A percentile compares a stretch with the other conserved stretches of the same genome.
Evolutionary conservation across 768 basidiomycete species (phyloP).

Genomic region (Boletus eberwhitei): DNA sequence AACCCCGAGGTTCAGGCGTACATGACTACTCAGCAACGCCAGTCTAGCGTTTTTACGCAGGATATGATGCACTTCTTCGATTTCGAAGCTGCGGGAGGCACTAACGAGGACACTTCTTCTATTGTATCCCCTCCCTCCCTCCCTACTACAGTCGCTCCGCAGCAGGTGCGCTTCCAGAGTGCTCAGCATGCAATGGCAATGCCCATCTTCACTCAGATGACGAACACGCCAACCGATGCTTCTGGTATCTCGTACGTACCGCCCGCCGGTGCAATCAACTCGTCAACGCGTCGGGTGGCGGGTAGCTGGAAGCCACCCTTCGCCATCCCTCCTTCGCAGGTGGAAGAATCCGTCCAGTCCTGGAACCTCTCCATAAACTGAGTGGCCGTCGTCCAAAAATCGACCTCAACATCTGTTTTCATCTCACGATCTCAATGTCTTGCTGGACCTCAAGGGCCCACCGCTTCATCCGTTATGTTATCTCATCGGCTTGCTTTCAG

Average conservation of each 20-base stretch:
- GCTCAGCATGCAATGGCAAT: conserved; percentile 16
- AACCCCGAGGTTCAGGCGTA: conserved; percentile 16
- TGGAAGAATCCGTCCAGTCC: conserved; percentile 31
- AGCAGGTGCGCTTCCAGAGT: conserved; percentile 21
- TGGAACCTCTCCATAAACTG: conserved; percentile 25
- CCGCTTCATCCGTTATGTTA: conserved; percentile 5
- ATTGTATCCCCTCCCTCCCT: not conserved
- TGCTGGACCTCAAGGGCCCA: conserved; percentile 4
- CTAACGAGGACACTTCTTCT: conserved; percentile 3
- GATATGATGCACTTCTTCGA: conserved; percentile 41
- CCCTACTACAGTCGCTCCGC: conserved; percentile 18
- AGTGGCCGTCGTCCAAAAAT: not conserved
- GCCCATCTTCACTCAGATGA: conserved; percentile 29
- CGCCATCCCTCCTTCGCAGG: conserved; percentile 16
- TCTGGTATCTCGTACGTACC: conserved; percentile 41
- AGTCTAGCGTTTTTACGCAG: conserved; percentile 22
- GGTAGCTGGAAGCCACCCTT: conserved; percentile 44
- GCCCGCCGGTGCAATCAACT: conserved; percentile 50
- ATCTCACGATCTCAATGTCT: conserved; percentile 1
- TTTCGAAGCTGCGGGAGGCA: conserved; percentile 25
- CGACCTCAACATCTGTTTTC: conserved; percentile 15
- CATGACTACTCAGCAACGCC: conserved; percentile 11
- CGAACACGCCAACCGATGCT: conserved; percentile 10
- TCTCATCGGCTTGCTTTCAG: conserved; percentile 18
- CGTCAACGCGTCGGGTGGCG: conserved; percentile 51